Evolutionary conservation across 257 asterid species (phyloP).

Genomic region (Solanum arcanum): DNA sequence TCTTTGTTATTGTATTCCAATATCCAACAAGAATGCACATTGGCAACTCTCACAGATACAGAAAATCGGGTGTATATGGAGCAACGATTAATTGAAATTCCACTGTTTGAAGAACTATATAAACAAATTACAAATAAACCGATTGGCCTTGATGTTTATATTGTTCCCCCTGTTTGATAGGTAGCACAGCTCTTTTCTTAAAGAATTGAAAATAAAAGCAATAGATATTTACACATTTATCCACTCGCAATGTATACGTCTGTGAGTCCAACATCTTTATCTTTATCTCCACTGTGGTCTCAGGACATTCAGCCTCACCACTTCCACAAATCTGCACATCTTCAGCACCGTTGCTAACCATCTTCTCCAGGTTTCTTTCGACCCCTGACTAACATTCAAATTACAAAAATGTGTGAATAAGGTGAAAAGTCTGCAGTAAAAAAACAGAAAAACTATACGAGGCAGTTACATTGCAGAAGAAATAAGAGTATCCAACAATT

Average conservation of each 20-base stretch:
- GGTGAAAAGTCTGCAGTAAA: background rate
- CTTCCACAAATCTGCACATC: conserved; percentile 20
- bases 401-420: background rate
- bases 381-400: background rate
- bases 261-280: conserved; percentile 88
- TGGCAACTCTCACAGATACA: background rate
- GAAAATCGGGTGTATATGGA: background rate
- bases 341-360: conserved; percentile 53
- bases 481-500: background rate
- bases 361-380: conserved; percentile 4
- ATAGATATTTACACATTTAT: conserved; percentile 52
- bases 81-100: background rate
- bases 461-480: background rate
- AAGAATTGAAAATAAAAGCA: background rate
- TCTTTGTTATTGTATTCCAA: background rate
- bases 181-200: background rate
- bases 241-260: conserved; percentile 71
- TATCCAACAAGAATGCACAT: background rate
- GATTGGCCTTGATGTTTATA: background rate
- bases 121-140: background rate
- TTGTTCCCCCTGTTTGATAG: background rate
- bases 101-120: background rate
- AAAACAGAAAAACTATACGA: background rate
- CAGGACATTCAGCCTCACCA: conserved; percentile 46
- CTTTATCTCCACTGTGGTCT: conserved; percentile 86